A percentile compares a stretch with the other conserved stretches of the same genome.
phyloP scores from a whole-genome alignment of 768 basidiomycete genomes.

The Kondoa subrosea region DNA sequence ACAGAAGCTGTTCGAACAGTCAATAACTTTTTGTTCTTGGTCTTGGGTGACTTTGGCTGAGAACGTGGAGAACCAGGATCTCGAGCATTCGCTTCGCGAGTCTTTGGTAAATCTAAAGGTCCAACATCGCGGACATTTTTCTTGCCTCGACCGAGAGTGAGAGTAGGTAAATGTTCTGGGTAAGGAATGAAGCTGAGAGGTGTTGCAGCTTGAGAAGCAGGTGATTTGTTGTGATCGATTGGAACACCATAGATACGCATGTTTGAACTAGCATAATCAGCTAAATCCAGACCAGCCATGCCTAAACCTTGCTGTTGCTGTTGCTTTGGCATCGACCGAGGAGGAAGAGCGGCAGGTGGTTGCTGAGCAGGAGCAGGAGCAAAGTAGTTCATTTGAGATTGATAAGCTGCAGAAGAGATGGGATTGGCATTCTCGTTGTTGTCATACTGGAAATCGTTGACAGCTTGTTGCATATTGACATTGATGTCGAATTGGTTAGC shows the following conservation, averaged over 20 bases:
- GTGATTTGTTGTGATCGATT: background rate
- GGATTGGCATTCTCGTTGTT: background rate
- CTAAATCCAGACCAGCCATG: conserved; percentile 21
- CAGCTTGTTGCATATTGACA: background rate
- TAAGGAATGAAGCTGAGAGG: conserved; percentile 21
- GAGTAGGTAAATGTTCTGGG: conserved; percentile 24
- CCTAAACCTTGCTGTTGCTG: conserved; percentile 14
- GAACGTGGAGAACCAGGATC: background rate
- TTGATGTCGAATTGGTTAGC: conserved; percentile 10
- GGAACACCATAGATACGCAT: conserved; percentile 20
- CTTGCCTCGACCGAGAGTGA: conserved; percentile 20
- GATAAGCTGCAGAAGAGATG: background rate
- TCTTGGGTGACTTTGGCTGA: background rate
- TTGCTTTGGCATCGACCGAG: too few species aligned
- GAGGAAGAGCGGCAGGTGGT: background rate
- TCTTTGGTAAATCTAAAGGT: background rate
- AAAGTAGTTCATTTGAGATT: background rate
- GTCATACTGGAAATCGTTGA: background rate
- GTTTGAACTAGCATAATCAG: conserved; percentile 20
- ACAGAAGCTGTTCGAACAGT: conserved; percentile 13
- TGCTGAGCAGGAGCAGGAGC: background rate
- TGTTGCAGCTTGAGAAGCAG: background rate
- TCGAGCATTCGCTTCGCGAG: background rate
- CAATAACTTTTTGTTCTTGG: conserved; percentile 16
- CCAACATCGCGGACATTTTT: conserved; percentile 19